Evolutionary conservation across 345 rosid species (phyloP), one percentile per base, ranked within the genome.

Genomic region (Mallotus nudiflorus): DNA sequence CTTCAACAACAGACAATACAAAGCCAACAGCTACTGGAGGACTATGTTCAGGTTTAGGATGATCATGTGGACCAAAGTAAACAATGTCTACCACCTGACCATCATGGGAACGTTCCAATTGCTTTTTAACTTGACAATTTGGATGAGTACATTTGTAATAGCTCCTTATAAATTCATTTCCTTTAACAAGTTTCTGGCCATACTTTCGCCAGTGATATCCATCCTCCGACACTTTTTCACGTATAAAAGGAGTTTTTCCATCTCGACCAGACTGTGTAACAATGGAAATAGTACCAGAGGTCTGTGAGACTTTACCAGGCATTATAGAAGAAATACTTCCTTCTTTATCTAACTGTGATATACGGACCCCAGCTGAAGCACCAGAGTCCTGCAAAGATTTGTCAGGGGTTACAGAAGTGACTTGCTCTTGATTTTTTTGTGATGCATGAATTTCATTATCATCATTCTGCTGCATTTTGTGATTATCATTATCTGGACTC

Each of bases 141-240:
- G 90, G 84, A 83, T 89, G 84, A 0, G 99, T 90, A 65, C 99
- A 95, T 77, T 80, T 75, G 83, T 93, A 94, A 78, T 91, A 94
- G 82, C 98, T 94, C 65, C 98, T 82, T 2, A 94, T 73, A 74
- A 88, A 91, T 81, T 90, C 98, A 82, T 91, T 94, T 29, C 93
- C 97, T 72, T 84, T 87, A 55, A 94, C 98, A 80, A 88, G 75
- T 70, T 94, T 94, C 87, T 94, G 97, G 18, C 98, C 98, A 19
- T 94, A 94, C 73, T 94, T 94, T 49, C 97, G 79, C 97, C 98
- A 94, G 75, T 87, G 87, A 80, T 82, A 95, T 65, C 97, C 99
- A 64, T 91, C 97, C 76, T 84, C 93, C 54, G 79, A 81, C 40
- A 75, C 89, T 76, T 91, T 94, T 83, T 94, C 99, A 5, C 89